These are phyloP conservation scores for Fusarium tuaranense DNA, from an alignment of 2,329 filamentous ascomycete genomes.

Conservation along the genomic window DNA sequence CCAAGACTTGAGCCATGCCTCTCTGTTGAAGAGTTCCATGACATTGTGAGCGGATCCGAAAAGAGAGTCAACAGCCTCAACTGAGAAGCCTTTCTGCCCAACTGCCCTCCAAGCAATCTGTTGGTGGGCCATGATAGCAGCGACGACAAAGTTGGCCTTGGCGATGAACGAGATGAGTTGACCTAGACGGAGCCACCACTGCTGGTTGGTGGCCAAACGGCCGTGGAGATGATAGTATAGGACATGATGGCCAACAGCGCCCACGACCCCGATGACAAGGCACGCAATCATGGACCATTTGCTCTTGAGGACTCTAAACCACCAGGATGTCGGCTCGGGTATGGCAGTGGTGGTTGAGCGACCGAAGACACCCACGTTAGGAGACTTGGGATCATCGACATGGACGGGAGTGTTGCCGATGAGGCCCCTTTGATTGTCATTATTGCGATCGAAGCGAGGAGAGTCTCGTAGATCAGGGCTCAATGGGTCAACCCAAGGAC, in stretches of 20 bases:
- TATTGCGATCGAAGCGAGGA: conserved; percentile 6
- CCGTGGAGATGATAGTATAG: conserved; percentile 18
- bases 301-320: conserved; percentile 21
- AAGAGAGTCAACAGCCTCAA: conserved; percentile 20
- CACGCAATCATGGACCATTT: conserved; percentile 30
- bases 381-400: background rate
- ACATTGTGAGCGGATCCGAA: conserved; percentile 14
- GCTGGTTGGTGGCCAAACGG: conserved; percentile 17
- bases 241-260: conserved; percentile 14
- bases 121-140: conserved; percentile 23
- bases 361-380: background rate
- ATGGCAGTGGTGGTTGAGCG: background rate
- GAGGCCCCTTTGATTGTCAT: conserved; percentile 10
- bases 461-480: conserved; percentile 22
- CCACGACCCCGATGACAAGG: conserved; percentile 10
- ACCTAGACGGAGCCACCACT: conserved; percentile 30
- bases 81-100: conserved; percentile 11
- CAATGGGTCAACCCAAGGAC: conserved; percentile 24
- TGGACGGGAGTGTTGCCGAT: background rate
- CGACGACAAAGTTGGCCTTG: conserved; percentile 19
- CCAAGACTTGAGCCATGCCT: conserved; percentile 5
- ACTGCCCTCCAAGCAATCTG: conserved; percentile 23
- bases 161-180: conserved; percentile 25
- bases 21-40: conserved; percentile 11
- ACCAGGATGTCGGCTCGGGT: background rate